A percentile compares a stretch with the other conserved stretches of the same genome.
Conservation (phyloP, 306 rosid genomes). For the Prunus mongolica region DNA sequence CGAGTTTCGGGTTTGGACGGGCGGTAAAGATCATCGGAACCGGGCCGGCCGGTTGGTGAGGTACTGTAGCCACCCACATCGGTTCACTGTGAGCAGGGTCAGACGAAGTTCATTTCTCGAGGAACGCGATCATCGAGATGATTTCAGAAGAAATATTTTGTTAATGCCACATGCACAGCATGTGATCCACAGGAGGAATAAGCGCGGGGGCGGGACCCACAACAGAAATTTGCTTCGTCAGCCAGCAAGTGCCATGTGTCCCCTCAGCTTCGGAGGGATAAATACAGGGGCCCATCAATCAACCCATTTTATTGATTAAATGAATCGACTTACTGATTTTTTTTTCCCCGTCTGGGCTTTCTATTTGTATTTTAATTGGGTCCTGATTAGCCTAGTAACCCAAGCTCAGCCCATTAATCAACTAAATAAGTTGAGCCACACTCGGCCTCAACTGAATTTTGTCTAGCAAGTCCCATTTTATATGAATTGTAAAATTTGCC, state of each 20-base stretch:
- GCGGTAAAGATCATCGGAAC: slow-evolving; percentile 7
- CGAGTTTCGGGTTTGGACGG: slow-evolving; percentile 6
- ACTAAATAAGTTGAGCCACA: too few relatives aligned
- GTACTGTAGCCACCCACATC: slow-evolving; percentile 33
- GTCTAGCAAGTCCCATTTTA: too few relatives aligned
- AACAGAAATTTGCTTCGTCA: neutral
- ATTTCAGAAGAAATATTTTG: neutral
- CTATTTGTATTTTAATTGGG: too few relatives aligned
- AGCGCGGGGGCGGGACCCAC: neutral
- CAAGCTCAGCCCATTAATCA: too few relatives aligned
- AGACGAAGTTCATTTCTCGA: neutral
- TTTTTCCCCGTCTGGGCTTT: too few relatives aligned
- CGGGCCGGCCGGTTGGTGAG: neutral
- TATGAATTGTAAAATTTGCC: too few relatives aligned
- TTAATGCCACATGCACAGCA: neutral
- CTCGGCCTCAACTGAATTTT: too few relatives aligned
- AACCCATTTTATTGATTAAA: too few relatives aligned
- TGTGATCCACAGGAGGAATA: neutral
- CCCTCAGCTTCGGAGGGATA: neutral
- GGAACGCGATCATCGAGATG: neutral
- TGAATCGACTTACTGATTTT: too few relatives aligned
- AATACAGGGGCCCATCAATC: neutral
- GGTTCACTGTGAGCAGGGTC: neutral
- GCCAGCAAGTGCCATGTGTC: neutral
- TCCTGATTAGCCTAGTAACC: too few relatives aligned